Evolutionary conservation across 2,329 filamentous ascomycete genomes (phyloP).

Genomic region (Cercospora sojina): DNA sequence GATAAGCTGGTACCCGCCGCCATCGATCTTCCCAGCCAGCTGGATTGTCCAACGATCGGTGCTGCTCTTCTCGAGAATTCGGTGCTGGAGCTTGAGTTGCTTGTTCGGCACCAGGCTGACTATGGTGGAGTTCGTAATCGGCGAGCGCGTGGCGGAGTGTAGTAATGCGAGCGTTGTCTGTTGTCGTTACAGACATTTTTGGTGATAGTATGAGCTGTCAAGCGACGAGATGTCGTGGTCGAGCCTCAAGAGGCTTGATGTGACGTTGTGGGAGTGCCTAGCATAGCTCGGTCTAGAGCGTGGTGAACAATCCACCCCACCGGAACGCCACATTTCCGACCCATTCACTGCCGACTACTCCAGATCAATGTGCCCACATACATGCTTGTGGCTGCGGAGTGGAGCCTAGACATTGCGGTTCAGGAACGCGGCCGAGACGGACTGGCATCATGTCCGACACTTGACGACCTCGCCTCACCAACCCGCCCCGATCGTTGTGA

Average conservation of each 20-base stretch:
- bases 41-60: slow-evolving; percentile 32
- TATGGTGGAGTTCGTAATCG: slow-evolving; percentile 51
- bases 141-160: slow-evolving; percentile 41
- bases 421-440: neutral
- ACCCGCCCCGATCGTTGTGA: neutral
- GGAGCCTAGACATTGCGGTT: neutral
- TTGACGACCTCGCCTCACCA: neutral
- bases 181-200: slow-evolving; percentile 48
- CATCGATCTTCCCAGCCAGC: slow-evolving; percentile 50
- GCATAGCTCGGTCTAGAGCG: neutral
- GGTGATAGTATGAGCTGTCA: neutral
- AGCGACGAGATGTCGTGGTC: neutral
- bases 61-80: slow-evolving; percentile 31
- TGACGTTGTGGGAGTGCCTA: neutral
- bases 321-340: slow-evolving; percentile 6
- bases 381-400: neutral
- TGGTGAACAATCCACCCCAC: neutral
- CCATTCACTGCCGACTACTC: neutral
- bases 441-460: neutral
- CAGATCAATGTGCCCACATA: neutral
- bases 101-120: slow-evolving; percentile 27
- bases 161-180: slow-evolving; percentile 42
- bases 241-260: neutral
- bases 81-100: slow-evolving; percentile 35
- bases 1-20: slow-evolving; percentile 49